Conservation (phyloP, 2,329 filamentous ascomycete species). For the Ophiostoma montium region DNA sequence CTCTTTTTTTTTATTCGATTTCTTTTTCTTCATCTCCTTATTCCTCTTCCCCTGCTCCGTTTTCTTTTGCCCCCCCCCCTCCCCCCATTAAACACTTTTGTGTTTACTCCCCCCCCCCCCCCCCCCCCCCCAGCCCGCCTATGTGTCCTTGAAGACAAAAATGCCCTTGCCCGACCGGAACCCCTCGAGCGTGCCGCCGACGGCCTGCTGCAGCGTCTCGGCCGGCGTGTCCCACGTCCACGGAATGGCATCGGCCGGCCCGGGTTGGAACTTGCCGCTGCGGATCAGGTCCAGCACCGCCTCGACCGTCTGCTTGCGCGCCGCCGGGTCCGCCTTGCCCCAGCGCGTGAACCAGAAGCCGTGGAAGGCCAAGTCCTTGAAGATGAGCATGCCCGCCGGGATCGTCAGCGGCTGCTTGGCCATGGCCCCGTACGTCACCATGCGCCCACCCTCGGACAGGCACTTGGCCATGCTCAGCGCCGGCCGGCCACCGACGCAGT, state of each 20-base stretch:
- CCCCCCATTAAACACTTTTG: no score
- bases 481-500: conserved; percentile 85
- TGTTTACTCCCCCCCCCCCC: no score
- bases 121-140: conserved; percentile 4
- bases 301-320: conserved; percentile 68
- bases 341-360: conserved; percentile 94
- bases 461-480: conserved; percentile 66
- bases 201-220: conserved; percentile 52
- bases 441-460: conserved; percentile 51
- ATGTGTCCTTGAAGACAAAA: conserved; percentile 61
- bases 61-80: no score
- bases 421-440: conserved; percentile 97
- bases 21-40: no score
- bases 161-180: conserved; percentile 82
- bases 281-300: conserved; percentile 68
- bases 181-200: conserved; percentile 70
- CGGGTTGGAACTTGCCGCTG: conserved; percentile 65
- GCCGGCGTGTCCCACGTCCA: conserved; percentile 76
- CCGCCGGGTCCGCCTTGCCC: conserved; percentile 59
- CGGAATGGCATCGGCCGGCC: conserved; percentile 64
- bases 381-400: conserved; percentile 77
- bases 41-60: no score
- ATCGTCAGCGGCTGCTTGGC: conserved; percentile 69
- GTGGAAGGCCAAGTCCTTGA: conserved; percentile 76
- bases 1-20: background rate